Evolutionary conservation across 192 early-diverging fungal species (phyloP).

Genomic region (Linnemannia zychae): DNA sequence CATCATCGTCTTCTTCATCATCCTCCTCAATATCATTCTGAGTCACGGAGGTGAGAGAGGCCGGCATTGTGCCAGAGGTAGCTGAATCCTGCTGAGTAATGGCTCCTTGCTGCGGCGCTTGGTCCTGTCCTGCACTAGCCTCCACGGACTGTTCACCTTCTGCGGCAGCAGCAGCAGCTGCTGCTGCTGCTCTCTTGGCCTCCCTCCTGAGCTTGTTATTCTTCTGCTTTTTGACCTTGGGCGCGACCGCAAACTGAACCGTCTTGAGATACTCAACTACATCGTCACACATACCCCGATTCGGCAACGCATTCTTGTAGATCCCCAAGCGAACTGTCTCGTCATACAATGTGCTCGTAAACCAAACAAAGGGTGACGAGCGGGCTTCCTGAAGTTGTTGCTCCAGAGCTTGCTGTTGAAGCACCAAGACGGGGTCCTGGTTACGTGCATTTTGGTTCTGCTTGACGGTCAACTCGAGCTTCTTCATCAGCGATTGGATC

Average conservation of each 20-base stretch:
- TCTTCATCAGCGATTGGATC: constrained; percentile 46
- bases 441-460: constrained; percentile 28
- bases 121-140: not conserved
- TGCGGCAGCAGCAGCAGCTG: not conserved
- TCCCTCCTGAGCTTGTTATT: constrained; percentile 30
- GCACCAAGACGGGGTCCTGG: constrained; percentile 37
- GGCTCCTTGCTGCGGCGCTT: not conserved
- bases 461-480: constrained; percentile 41
- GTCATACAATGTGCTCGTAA: constrained; percentile 37
- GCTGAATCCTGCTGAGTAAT: not conserved
- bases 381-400: constrained; percentile 44
- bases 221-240: constrained; percentile 25
- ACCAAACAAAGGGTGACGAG: constrained; percentile 58
- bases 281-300: constrained; percentile 36
- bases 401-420: constrained; percentile 34
- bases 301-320: constrained; percentile 57
- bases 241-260: constrained; percentile 18
- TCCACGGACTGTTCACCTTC: not conserved
- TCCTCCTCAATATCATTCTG: constrained; percentile 6
- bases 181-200: constrained; percentile 21
- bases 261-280: constrained; percentile 28
- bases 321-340: constrained; percentile 58
- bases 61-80: not conserved
- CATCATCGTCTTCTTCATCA: constrained; percentile 18
- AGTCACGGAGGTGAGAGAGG: not conserved